phyloP scores from a whole-genome alignment of 208 protist species.

The Phytomonas serpens region DNA sequence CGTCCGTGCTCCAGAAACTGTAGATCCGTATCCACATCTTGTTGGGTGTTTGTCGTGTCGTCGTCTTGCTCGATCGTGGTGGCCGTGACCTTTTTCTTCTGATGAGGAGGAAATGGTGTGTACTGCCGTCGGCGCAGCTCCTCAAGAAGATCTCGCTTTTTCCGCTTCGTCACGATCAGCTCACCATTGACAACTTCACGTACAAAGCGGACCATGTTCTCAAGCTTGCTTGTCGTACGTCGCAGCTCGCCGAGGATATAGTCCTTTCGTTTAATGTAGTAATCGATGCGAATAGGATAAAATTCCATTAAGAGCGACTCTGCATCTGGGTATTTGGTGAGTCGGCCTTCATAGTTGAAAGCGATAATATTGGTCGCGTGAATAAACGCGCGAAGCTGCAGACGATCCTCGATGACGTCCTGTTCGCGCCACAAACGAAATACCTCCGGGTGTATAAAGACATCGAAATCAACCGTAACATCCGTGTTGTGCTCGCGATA shows the following conservation, averaged over 20 bases:
- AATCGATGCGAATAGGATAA: conserved; percentile 93
- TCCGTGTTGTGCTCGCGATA: conserved; percentile 97
- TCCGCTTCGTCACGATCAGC: conserved; percentile 89
- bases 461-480: conserved; percentile 93
- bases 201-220: conserved; percentile 99
- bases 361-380: conserved; percentile 96
- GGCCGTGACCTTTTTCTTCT: conserved; percentile 75
- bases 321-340: conserved; percentile 93
- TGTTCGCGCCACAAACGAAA: conserved; percentile 69
- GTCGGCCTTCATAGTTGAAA: conserved; percentile 93
- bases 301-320: conserved; percentile 96
- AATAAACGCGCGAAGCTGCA: conserved; percentile 90
- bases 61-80: conserved; percentile 70
- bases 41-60: conserved; percentile 6
- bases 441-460: conserved; percentile 84
- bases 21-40: conserved; percentile 6
- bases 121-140: conserved; percentile 89
- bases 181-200: conserved; percentile 91
- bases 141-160: conserved; percentile 91
- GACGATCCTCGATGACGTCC: conserved; percentile 81
- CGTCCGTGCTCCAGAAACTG: conserved; percentile 7
- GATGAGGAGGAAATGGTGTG: conserved; percentile 71
- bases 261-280: conserved; percentile 96
- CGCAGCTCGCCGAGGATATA: conserved; percentile 86
- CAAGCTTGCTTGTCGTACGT: conserved; percentile 81